phyloP scores from a whole-genome alignment of 1,139 yeast genomes.

The Yamadazyma triangularis region DNA sequence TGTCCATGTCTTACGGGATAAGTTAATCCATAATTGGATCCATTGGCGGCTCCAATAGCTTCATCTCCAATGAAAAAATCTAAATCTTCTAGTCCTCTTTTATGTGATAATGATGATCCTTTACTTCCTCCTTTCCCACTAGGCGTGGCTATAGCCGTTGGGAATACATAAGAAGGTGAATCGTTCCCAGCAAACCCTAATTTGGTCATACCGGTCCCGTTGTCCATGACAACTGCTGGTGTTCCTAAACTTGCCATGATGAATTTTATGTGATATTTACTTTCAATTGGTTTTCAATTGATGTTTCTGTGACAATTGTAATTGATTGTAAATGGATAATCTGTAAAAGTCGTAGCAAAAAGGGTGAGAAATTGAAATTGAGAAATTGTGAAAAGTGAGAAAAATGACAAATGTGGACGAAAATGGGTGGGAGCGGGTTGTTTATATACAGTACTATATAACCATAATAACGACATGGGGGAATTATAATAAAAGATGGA shows the following conservation, averaged over 20 bases:
- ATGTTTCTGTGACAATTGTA: too few species aligned
- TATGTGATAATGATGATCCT: slow-evolving; percentile 46
- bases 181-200: slow-evolving; percentile 98
- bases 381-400: too few species aligned
- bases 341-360: slow-evolving; percentile 1
- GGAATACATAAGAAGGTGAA: slow-evolving; percentile 94
- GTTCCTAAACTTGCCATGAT: slow-evolving; percentile 62
- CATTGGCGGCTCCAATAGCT: slow-evolving; percentile 84
- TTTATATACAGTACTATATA: slow-evolving; percentile 6
- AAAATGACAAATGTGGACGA: background rate
- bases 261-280: too few species aligned
- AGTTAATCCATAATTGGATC: slow-evolving; percentile 81
- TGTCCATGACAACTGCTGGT: slow-evolving; percentile 97
- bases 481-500: too few species aligned
- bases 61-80: slow-evolving; percentile 96
- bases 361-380: slow-evolving; percentile 5
- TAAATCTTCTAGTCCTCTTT: slow-evolving; percentile 90
- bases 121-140: slow-evolving; percentile 33
- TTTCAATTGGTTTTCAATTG: too few species aligned
- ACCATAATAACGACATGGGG: too few species aligned
- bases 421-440: background rate
- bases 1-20: slow-evolving; percentile 98
- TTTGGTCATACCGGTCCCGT: slow-evolving; percentile 97
- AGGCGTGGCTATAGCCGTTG: slow-evolving; percentile 93
- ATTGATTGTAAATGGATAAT: too few species aligned